These are phyloP conservation scores for Plectosphaerella plurivora DNA, from an alignment of 2,329 filamentous ascomycete species.

Conservation along the genomic window DNA sequence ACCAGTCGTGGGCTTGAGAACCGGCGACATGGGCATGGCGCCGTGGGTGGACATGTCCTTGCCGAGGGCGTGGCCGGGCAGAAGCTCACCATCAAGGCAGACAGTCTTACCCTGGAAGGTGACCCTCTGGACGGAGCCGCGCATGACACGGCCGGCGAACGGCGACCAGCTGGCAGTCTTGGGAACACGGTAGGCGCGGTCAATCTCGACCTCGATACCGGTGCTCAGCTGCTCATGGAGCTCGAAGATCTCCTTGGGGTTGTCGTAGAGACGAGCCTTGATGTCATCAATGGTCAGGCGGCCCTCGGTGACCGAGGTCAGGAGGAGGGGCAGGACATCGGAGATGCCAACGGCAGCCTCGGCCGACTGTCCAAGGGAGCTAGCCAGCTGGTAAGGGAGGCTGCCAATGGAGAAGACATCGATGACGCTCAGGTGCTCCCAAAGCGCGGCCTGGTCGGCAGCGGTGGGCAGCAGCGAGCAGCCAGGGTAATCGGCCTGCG, in stretches of 20 bases:
- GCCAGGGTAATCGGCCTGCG: conserved; percentile 64
- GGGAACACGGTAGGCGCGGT: conserved; percentile 61
- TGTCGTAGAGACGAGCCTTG: conserved; percentile 66
- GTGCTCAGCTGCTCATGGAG: conserved; percentile 74
- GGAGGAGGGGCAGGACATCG: conserved; percentile 68
- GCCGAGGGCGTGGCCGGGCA: conserved; percentile 53
- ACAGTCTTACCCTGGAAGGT: conserved; percentile 71
- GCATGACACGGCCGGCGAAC: conserved; percentile 64
- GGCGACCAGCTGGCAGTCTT: conserved; percentile 60
- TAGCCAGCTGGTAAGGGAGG: conserved; percentile 70
- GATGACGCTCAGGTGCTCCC: conserved; percentile 68
- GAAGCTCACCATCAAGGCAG: conserved; percentile 67
- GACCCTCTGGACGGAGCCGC: conserved; percentile 68
- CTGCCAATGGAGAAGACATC: conserved; percentile 78
- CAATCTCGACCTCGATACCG: conserved; percentile 70
- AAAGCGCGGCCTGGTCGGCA: conserved; percentile 67
- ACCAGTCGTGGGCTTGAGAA: conserved; percentile 45
- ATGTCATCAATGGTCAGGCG: conserved; percentile 71
- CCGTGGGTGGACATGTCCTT: conserved; percentile 72
- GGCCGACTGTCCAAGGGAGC: conserved; percentile 44
- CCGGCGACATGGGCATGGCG: conserved; percentile 51
- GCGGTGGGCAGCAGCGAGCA: conserved; percentile 62
- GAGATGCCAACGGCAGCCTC: conserved; percentile 64
- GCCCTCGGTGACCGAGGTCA: conserved; percentile 72
- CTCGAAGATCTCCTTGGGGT: conserved; percentile 77